Evolutionary conservation across 2,329 filamentous ascomycete species (phyloP), one percentile per base, ranked within the genome.

Genomic region (Bisporella sp.): DNA sequence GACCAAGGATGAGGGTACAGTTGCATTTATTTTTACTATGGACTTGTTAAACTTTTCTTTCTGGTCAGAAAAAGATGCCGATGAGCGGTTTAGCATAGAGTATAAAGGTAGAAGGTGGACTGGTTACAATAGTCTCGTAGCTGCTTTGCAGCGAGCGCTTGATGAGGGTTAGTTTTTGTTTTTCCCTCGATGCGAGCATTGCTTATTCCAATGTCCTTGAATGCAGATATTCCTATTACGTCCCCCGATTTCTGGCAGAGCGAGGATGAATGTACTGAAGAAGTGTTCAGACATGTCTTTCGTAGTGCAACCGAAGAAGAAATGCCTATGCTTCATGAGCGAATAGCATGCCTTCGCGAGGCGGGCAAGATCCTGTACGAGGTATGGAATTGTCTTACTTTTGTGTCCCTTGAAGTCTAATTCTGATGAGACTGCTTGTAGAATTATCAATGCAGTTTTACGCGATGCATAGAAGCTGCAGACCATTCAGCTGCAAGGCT

Each of bases 1-100:
- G 66, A 62, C 79, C 41, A 89, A 89, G 63, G 84, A 95, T 64
- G 87, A 89, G 62, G 77, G 70, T 46, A 91, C 89, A 0, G 81
- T 95, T 28, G 85, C 88, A 56, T 97, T 99, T 66, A 92, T 99
- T 61, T 97, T 99, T 66, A 89, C 88, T 21, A 95, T 99, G 89
- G 93, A 99, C 66, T 69, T 99, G 31, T 73, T 99, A 46, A 99
- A 99, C 66, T 99, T 97, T 65, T 95, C 85, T 28, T 99, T 99
- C 68, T 99, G 93, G 93, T 95, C 89, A 11, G 84, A 88, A 47
- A 60, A 56, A 13, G 69, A 75, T 52, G 62, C 68, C 3, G 83
- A 87, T 8, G 82, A 92, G 60, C 77, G 89, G 8, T 99, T 92
- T 67, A 79, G 86, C 7, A 78, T 99, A 41, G 84, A 88, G 51